Conservation (phyloP, 2,329 filamentous ascomycete genomes). For the Tolypocladium guangdongense region DNA sequence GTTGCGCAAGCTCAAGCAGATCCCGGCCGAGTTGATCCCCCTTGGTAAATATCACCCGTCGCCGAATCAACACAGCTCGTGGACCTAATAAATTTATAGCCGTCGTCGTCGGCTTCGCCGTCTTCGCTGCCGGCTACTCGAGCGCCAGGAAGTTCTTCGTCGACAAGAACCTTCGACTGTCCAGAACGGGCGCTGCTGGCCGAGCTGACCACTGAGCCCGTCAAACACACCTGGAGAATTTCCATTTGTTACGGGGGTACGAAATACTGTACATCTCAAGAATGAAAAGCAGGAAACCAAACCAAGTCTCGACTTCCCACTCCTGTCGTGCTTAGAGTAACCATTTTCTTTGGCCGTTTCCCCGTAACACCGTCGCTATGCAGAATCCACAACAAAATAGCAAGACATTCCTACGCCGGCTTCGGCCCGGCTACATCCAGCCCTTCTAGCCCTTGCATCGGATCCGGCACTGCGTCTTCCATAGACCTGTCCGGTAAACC, state of each 20-base stretch:
- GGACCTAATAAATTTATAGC: slow-evolving; percentile 34
- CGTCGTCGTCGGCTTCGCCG: slow-evolving; percentile 76
- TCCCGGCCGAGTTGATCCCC: slow-evolving; percentile 89
- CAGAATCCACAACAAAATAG: slow-evolving; percentile 12
- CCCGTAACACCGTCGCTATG: slow-evolving; percentile 37
- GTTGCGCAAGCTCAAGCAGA: slow-evolving; percentile 76
- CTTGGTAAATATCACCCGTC: slow-evolving; percentile 51
- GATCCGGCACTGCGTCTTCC: slow-evolving; percentile 56
- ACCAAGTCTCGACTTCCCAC: background rate
- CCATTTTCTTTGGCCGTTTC: slow-evolving; percentile 2
- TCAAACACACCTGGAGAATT: slow-evolving; percentile 1
- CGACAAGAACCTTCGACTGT: slow-evolving; percentile 88
- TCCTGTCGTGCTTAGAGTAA: slow-evolving; percentile 3
- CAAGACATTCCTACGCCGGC: slow-evolving; percentile 41
- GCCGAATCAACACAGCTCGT: background rate
- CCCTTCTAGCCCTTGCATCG: slow-evolving; percentile 91
- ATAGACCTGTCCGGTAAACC: slow-evolving; percentile 20
- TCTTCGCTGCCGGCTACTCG: slow-evolving; percentile 75
- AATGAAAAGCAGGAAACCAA: slow-evolving; percentile 5
- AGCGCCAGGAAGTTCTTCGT: slow-evolving; percentile 68
- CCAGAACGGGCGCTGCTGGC: slow-evolving; percentile 49
- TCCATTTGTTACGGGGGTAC: slow-evolving; percentile 3
- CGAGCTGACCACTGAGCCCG: slow-evolving; percentile 24
- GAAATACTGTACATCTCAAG: slow-evolving; percentile 9
- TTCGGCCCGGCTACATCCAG: slow-evolving; percentile 91